Evolutionary conservation across 331 rosid genomes (phyloP), one percentile per base, ranked within the genome.

Genomic region (Cydonia oblonga): DNA sequence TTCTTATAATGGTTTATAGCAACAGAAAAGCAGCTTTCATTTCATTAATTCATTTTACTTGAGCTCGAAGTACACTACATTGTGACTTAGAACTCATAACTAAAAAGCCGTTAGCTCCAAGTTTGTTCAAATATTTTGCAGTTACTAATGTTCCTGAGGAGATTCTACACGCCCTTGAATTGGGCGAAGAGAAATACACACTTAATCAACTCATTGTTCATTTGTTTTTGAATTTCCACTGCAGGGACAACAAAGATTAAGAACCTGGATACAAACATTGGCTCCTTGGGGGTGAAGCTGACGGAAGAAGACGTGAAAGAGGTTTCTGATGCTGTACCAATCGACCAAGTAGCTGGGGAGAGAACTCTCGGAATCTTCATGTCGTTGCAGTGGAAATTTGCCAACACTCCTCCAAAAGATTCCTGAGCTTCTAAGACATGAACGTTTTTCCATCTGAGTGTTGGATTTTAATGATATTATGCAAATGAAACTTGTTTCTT

Each of bases 221-320:
- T 20, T 54, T 18, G 3, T 5, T 7, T n/a, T 30, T 40, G 6
- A 52, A 30, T 22, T 30, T 20, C 23, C 3, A 8, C 51, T 22
- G 15, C 49, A 87, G 87, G 88, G 74, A 87, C 91, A 51, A 84
- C 87, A 24, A 87, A 87, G 75, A 70, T 68, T 9, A 82, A 76
- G 74, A 82, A 87, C 73, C 76, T 87, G 49, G 81, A 80, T 22
- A 20, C 22, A 38, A 87, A 87, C 62, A 63, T 84, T 22, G 83
- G 79, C 51, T 72, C 83, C 19, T 29, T 84, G 71, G 72, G 26
- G 13, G 69, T 84, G 67, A 82, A 82, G 69, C 75, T 87, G 13
- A 65, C 60, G 26, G 70, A 79, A n/a, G 79, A 71, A 10, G 83
- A 78, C 72, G 54, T 80, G 7, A 80, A 70, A 68, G 87, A 84